Conservation (phyloP, 2,329 filamentous ascomycete species). For the Sclerotinia nivalis region DNA sequence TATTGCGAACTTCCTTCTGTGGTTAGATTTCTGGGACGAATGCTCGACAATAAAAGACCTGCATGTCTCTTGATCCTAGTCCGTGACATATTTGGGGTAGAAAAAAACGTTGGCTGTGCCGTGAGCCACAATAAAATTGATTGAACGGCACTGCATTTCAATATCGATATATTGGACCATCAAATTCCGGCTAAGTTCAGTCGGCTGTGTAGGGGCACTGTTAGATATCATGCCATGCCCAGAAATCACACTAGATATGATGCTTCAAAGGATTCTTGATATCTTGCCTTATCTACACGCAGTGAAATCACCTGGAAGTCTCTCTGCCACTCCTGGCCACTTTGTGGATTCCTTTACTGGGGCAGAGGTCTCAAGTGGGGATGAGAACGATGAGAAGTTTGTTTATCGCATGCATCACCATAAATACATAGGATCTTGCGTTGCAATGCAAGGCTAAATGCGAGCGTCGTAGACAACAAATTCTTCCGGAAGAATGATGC, state of each 20-base stretch:
- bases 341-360: constrained; percentile 14
- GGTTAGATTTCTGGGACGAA: neutral
- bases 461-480: neutral
- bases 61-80: constrained; percentile 13
- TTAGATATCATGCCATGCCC: neutral
- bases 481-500: constrained; percentile 10
- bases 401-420: constrained; percentile 17
- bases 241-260: constrained; percentile 11
- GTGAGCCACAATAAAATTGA: constrained; percentile 22
- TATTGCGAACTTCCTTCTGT: neutral
- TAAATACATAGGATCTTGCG: constrained; percentile 5
- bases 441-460: constrained; percentile 20
- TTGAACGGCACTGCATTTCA: constrained; percentile 18
- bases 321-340: constrained; percentile 6
- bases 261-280: constrained; percentile 15
- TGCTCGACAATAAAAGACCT: neutral
- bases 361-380: constrained; percentile 5
- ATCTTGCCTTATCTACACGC: constrained; percentile 1
- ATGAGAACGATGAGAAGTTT: neutral
- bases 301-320: neutral
- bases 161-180: constrained; percentile 20
- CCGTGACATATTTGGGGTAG: neutral
- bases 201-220: constrained; percentile 16
- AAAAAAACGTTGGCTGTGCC: constrained; percentile 20
- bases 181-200: constrained; percentile 8